Base-by-base conservation (phyloP, 352 stramenopile species). In the Elongisporangium prolatum region DNA sequence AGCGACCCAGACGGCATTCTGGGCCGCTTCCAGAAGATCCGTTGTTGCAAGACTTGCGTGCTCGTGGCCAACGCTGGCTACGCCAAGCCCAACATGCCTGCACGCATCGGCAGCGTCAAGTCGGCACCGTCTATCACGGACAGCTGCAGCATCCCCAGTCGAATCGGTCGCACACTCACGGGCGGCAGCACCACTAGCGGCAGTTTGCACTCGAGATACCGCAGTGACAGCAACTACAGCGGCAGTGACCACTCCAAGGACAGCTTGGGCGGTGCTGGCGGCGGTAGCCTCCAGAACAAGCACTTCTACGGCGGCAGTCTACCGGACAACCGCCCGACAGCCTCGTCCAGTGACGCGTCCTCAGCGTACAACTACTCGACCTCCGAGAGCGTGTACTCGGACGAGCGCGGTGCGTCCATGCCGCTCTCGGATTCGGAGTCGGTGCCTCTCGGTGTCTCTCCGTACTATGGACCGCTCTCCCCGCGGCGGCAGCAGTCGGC, bases 1-100 rank as follows among this genome's bases (percentile, higher is more conserved):
- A 63, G 60, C 28, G 72, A 80, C 54, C 44, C 64, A 10, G 47
- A 67, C 6, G 69, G 71, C n/a, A 69, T 80, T 52, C 63, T 84
- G 7, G 74, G 74, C 18, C 57, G 66, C n/a, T 84, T 84, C 20
- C 47, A 66, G 10, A 84, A 80, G 48, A 65, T 80, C 47, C 67
- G 65, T 11, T 67, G 66, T 2, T 84, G 74, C 59, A 71, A 59
- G 21, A 57, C 55, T 4, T 84, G 74, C 57, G 71, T 84, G 25
- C 60, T 71, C 5, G 69, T 56, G 0, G 74, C 74, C 22, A 80
- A 71, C 52, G 72, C 67, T 5, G 69, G 71, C 8, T 61, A 61
- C 54, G 70, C 67, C 18, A 21, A 50, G 1, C 53, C 59, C 37
- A 28, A 38, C 20, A 48, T 65, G 50, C 59, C 60, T 40, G 59